Percentiles rank a stretch among this genome's conserved stretches.
Evolutionary conservation across 75 land plant genomes (phyloP).

Genomic region (Larix kaempferi): DNA sequence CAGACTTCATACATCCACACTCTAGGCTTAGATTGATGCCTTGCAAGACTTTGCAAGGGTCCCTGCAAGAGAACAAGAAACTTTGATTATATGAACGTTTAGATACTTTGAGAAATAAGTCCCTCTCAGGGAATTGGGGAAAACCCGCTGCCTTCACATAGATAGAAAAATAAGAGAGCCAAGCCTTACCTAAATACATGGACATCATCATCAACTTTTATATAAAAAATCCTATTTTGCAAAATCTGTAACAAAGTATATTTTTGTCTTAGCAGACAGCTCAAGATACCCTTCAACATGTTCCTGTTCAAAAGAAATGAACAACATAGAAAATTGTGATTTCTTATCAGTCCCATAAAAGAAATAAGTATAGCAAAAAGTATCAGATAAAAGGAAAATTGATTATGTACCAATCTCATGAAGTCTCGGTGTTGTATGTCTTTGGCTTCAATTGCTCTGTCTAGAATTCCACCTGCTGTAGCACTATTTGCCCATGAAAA

Average conservation of each 20-base stretch:
- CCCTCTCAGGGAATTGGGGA: too few species aligned
- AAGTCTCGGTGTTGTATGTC: slow-evolving; percentile 69
- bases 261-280: slow-evolving; percentile 67
- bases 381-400: too few species aligned
- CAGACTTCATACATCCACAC: slow-evolving; percentile 98
- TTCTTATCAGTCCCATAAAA: too few species aligned
- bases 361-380: too few species aligned
- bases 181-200: slow-evolving; percentile 40
- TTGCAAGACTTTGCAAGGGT: slow-evolving; percentile 61
- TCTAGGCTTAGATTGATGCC: slow-evolving; percentile 65
- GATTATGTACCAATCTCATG: slow-evolving; percentile 52
- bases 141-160: too few species aligned
- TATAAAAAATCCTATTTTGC: slow-evolving; percentile 59
- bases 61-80: slow-evolving; percentile 22
- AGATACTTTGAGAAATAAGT: too few species aligned
- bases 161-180: too few species aligned
- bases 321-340: too few species aligned
- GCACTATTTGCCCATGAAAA: slow-evolving; percentile 37
- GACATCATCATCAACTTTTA: slow-evolving; percentile 60
- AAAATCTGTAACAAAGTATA: slow-evolving; percentile 59
- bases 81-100: too few species aligned
- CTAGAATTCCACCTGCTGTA: slow-evolving; percentile 61
- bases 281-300: slow-evolving; percentile 74
- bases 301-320: slow-evolving; percentile 6
- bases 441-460: slow-evolving; percentile 76